These are phyloP conservation scores for Hamigera avellanea DNA, from an alignment of 495 filamentous ascomycete genomes.

Conservation along the genomic window DNA sequence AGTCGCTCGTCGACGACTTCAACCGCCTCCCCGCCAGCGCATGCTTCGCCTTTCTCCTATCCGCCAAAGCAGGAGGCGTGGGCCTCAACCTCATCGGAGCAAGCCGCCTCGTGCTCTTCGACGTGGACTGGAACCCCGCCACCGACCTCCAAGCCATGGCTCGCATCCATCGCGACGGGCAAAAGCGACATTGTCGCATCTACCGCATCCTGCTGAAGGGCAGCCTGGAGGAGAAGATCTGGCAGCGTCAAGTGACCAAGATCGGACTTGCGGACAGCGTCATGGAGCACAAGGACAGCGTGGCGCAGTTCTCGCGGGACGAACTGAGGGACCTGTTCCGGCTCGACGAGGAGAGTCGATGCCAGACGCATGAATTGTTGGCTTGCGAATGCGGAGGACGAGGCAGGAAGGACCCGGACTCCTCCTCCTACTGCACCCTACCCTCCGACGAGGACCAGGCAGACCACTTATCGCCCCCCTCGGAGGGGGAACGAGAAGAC, in stretches of 20 bases:
- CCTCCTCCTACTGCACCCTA: neutral
- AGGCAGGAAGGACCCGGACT: constrained; percentile 14
- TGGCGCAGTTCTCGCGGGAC: constrained; percentile 49
- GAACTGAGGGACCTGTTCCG: constrained; percentile 65
- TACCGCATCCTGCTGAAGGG: constrained; percentile 65
- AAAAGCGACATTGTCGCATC: constrained; percentile 58
- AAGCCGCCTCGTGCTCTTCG: constrained; percentile 64
- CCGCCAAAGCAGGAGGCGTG: constrained; percentile 65
- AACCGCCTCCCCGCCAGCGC: constrained; percentile 45
- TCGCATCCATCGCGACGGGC: constrained; percentile 68
- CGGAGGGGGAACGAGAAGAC: constrained; percentile 5
- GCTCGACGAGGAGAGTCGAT: constrained; percentile 43
- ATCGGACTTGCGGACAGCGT: constrained; percentile 56
- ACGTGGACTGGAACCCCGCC: constrained; percentile 76
- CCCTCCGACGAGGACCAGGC: neutral
- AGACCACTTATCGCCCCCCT: constrained; percentile 1
- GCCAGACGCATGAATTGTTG: constrained; percentile 61
- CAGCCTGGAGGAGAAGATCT: constrained; percentile 74
- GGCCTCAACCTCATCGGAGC: constrained; percentile 74
- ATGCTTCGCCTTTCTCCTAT: constrained; percentile 68
- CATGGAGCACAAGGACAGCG: constrained; percentile 50
- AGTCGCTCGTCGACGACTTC: constrained; percentile 67
- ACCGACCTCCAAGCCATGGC: constrained; percentile 83
- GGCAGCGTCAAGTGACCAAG: constrained; percentile 71
- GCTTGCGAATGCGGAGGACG: constrained; percentile 55